A percentile compares a stretch with the other conserved stretches of the same genome.
Conservation (phyloP, 116 monocot genomes). For the Papilionanthe hybrid region DNA sequence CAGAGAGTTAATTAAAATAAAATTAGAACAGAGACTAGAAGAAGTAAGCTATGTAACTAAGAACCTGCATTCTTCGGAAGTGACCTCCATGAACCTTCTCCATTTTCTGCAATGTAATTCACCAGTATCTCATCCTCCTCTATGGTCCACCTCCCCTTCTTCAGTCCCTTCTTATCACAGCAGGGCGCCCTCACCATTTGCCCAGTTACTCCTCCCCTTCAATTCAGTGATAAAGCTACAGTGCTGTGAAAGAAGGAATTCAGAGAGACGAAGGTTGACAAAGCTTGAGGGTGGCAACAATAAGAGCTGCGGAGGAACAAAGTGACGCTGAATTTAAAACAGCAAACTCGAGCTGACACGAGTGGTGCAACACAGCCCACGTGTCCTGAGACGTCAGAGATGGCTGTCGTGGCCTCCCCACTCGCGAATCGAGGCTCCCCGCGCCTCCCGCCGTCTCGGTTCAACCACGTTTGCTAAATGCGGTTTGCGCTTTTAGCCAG, state of each 20-base stretch:
- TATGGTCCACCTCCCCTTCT: constrained; percentile 19
- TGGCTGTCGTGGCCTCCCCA: neutral
- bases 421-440: neutral
- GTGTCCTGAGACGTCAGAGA: neutral
- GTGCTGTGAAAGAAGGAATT: neutral
- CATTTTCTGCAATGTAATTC: constrained; percentile 22
- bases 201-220: neutral
- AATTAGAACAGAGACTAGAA: neutral
- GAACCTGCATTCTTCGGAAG: constrained; percentile 28
- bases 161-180: constrained; percentile 20
- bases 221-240: neutral
- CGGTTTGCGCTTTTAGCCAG: too few relatives aligned
- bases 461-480: neutral
- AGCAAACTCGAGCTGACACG: neutral
- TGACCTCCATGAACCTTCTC: constrained; percentile 26
- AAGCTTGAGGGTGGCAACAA: neutral
- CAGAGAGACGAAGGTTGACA: neutral
- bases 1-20: neutral
- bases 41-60: neutral
- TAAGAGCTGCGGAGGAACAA: neutral
- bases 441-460: neutral
- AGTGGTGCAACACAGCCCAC: neutral
- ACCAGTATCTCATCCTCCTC: constrained; percentile 24
- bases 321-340: neutral
- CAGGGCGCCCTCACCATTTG: constrained; percentile 22